Evolutionary conservation across 2,329 filamentous ascomycete genomes (phyloP).

Genomic region (Pezicula rhizophila): DNA sequence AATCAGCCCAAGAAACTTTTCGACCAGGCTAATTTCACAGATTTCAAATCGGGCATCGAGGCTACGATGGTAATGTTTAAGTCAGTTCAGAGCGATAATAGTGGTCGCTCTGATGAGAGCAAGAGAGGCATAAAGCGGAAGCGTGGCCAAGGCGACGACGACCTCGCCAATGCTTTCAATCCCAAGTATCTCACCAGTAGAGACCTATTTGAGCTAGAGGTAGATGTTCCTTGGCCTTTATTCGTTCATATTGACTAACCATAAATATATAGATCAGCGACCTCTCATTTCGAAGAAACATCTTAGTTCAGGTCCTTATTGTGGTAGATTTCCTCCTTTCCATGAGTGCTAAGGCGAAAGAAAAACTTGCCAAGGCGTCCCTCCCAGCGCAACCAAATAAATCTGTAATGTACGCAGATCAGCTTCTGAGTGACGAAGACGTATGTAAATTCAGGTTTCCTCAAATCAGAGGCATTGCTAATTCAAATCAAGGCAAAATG

Average conservation of each 20-base stretch:
- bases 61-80: constrained; percentile 71
- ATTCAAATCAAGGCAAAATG: constrained; percentile 60
- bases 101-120: constrained; percentile 50
- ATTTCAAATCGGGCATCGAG: constrained; percentile 58
- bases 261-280: constrained; percentile 67
- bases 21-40: constrained; percentile 57
- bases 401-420: constrained; percentile 75
- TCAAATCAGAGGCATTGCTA: background rate
- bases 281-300: constrained; percentile 86
- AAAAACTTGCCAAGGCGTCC: constrained; percentile 63
- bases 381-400: constrained; percentile 58
- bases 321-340: constrained; percentile 94
- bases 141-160: constrained; percentile 51
- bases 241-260: constrained; percentile 16
- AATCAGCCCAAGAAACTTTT: constrained; percentile 85
- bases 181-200: constrained; percentile 97
- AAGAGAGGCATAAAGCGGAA: constrained; percentile 68
- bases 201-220: constrained; percentile 93
- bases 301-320: constrained; percentile 91
- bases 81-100: constrained; percentile 46
- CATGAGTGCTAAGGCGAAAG: constrained; percentile 74
- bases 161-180: constrained; percentile 74
- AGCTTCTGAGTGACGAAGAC: constrained; percentile 75
- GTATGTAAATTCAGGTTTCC: constrained; percentile 41
- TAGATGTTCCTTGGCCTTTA: constrained; percentile 32